Conservation (phyloP, 2,329 filamentous ascomycete species). For the Hypoxylon sp. region DNA sequence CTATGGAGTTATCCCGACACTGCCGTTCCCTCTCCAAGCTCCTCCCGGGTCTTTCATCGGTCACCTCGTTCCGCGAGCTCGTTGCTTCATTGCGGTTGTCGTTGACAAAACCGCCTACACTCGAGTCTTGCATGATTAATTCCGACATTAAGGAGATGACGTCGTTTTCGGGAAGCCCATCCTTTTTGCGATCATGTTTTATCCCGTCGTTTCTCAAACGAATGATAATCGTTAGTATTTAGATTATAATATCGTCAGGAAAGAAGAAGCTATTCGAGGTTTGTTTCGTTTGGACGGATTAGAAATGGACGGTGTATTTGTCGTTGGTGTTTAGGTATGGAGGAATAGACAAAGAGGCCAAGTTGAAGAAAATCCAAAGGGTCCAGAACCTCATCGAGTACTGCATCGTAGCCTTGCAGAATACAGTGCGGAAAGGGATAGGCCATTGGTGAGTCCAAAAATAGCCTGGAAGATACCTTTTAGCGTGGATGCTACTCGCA, state of each 20-base stretch:
- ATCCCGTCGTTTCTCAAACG: constrained; percentile 5
- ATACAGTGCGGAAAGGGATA: constrained; percentile 15
- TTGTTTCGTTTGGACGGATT: background rate
- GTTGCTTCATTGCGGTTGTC: constrained; percentile 3
- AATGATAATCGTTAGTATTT: constrained; percentile 1
- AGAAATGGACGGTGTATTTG: constrained; percentile 7
- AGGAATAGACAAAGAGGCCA: constrained; percentile 27
- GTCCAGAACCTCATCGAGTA: constrained; percentile 32
- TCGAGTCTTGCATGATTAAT: constrained; percentile 25
- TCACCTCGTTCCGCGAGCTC: constrained; percentile 1
- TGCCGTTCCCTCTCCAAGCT: constrained; percentile 40
- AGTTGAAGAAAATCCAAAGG: constrained; percentile 31
- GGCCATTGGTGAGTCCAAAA: constrained; percentile 17
- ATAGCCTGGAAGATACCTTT: constrained; percentile 4
- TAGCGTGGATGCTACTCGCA: background rate
- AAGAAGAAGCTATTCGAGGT: background rate
- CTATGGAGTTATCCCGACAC: constrained; percentile 23
- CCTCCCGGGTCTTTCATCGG: constrained; percentile 44
- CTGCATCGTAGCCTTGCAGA: constrained; percentile 25
- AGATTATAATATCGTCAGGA: background rate
- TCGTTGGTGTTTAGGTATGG: constrained; percentile 5
- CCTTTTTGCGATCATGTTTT: constrained; percentile 14
- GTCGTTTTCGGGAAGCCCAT: constrained; percentile 34
- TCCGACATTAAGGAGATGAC: constrained; percentile 36
- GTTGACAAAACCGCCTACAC: constrained; percentile 11